Conservation (phyloP, 2,329 filamentous ascomycete species). For the Nemania bipapillata region DNA sequence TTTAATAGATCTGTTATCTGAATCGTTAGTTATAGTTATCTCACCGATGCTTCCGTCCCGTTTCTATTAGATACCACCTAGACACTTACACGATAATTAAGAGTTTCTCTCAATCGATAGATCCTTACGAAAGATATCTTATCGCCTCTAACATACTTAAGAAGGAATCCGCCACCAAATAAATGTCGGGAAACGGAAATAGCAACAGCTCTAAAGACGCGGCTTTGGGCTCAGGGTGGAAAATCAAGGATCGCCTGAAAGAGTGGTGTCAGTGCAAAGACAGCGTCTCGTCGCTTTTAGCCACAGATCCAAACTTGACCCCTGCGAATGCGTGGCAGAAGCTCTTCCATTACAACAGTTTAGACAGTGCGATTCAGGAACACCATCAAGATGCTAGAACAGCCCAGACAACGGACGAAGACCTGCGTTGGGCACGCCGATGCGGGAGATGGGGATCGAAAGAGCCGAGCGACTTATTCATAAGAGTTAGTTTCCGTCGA, state of each 20-base stretch:
- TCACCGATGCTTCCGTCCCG: not conserved
- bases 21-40: not conserved
- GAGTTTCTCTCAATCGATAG: not conserved
- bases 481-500: slow-evolving; percentile 58
- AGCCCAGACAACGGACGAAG: slow-evolving; percentile 50
- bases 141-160: not conserved
- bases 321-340: slow-evolving; percentile 66
- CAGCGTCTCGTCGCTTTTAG: slow-evolving; percentile 69
- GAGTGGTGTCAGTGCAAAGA: slow-evolving; percentile 63
- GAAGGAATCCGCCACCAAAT: not conserved
- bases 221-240: slow-evolving; percentile 38
- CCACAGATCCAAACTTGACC: slow-evolving; percentile 62
- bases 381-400: slow-evolving; percentile 40
- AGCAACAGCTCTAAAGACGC: slow-evolving; percentile 8
- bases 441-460: slow-evolving; percentile 76
- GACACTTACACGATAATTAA: not conserved
- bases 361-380: slow-evolving; percentile 7
- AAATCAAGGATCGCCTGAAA: slow-evolving; percentile 60
- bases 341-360: slow-evolving; percentile 59
- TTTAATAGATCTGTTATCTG: not conserved
- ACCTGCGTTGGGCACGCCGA: slow-evolving; percentile 63
- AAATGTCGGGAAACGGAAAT: slow-evolving; percentile 5
- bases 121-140: not conserved
- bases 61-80: not conserved
- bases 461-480: slow-evolving; percentile 73